Base-by-base conservation (phyloP, 208 protist genomes). In the Leptomonas pyrrhocoris region DNA sequence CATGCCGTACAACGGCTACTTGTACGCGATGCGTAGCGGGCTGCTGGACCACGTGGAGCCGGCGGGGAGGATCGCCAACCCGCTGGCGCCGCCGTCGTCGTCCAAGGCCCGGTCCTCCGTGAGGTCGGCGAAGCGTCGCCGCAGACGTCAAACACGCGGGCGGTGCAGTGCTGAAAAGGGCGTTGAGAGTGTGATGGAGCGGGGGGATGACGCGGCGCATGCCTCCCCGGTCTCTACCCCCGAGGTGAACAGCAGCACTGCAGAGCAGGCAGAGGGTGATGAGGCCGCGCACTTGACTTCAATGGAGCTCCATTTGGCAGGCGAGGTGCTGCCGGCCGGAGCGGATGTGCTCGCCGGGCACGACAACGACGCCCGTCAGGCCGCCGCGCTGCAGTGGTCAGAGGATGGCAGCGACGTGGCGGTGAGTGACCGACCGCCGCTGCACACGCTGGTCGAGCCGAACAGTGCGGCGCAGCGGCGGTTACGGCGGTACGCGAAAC, bases 1-100 rank as follows among this genome's bases (percentile, higher is more conserved):
- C 75, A 85, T 94, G 75, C 92, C 92, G 31, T 96, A 96, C 81
- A 94, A 83, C 64, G 89, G 88, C 19, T 86, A 91, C 67, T 68
- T 96, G 64, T 96, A 93, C 65, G 84, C 66, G 66, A 83, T 89
- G 79, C 84, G 92, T 9, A 91, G 85, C 57, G 84, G 84, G 13
- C 61, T 90, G 48, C 71, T 96, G 8, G 81, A 92, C 58, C 45
- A 69, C 31, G 71, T 94, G 11, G 66, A 64, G 51, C 77, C 85
- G 38, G 67, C 85, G 3, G 92, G 94, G 73, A 61, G 55, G 3
- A 64, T 92, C 11, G 25, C 60, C 12, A 90, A 93, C 73, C 90
- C 90, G 27, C 68, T 95, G 19, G 88, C 87, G 1, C 58, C 85
- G 23, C 70, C 64, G 11, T 53, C 65, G 45, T 25, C 38, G 8